A percentile compares a stretch with the other conserved stretches of the same genome.
phyloP scores from a whole-genome alignment of 257 asterid genomes.

The Marsdenia floribunda region DNA sequence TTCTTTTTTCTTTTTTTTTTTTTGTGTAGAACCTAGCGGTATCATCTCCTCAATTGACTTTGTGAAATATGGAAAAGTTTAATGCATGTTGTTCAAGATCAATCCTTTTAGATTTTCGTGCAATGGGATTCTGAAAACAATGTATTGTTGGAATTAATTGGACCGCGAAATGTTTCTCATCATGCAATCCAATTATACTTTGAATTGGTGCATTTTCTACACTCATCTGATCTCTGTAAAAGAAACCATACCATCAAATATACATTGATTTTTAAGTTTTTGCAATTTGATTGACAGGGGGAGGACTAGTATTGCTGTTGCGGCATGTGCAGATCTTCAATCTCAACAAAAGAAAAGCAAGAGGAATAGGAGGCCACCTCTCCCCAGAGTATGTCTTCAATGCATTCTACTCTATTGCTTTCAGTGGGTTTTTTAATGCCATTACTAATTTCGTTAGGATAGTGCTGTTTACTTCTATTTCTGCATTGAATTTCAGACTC shows the following conservation, averaged over 20 bases:
- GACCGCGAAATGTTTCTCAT: not conserved
- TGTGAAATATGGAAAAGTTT: not conserved
- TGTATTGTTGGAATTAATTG: not conserved
- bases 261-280: not conserved
- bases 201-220: not conserved
- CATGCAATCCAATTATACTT: not conserved
- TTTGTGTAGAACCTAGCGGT: not conserved
- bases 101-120: not conserved
- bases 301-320: slow-evolving; percentile 81
- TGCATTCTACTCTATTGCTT: slow-evolving; percentile 7
- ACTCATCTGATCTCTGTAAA: not conserved
- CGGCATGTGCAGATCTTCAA: slow-evolving; percentile 42
- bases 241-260: slow-evolving; percentile 8
- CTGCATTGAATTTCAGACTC: not conserved
- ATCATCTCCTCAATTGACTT: not conserved
- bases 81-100: not conserved
- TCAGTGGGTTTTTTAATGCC: slow-evolving; percentile 6
- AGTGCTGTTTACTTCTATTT: not conserved
- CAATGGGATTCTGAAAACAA: not conserved
- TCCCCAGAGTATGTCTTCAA: slow-evolving; percentile 56
- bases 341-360: slow-evolving; percentile 52
- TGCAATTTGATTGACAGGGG: slow-evolving; percentile 53
- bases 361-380: slow-evolving; percentile 77
- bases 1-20: no score
- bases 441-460: not conserved